phyloP scores from a whole-genome alignment of 441 rosid species.

The Hura crepitans region DNA sequence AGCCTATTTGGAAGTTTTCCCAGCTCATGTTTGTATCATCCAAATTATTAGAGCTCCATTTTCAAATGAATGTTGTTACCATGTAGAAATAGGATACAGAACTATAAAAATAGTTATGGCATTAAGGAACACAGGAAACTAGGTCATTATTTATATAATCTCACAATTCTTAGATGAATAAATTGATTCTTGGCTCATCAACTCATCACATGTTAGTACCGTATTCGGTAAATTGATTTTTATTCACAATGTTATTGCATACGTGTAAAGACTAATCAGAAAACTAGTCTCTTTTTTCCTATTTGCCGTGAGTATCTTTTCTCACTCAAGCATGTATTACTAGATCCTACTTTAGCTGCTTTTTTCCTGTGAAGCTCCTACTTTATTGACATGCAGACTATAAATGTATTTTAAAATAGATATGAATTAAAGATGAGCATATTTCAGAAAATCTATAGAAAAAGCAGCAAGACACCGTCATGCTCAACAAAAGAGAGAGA shows the following conservation, averaged over 20 bases:
- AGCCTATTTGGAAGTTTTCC: not conserved
- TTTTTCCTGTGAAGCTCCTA: too few species aligned
- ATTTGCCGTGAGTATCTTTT: too few species aligned
- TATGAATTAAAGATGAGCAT: not conserved
- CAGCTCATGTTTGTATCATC: not conserved
- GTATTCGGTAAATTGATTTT: not conserved
- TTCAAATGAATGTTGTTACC: not conserved
- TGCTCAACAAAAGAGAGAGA: too few species aligned
- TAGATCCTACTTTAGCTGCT: too few species aligned
- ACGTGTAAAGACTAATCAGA: constrained; percentile 2
- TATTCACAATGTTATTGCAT: not conserved
- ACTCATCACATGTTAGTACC: not conserved
- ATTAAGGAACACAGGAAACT: not conserved
- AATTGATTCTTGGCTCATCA: not conserved
- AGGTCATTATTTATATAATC: too few species aligned
- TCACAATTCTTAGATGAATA: not conserved
- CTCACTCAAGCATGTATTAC: not conserved
- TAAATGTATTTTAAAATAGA: not conserved
- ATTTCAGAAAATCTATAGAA: not conserved
- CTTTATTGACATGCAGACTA: not conserved
- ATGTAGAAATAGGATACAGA: not conserved
- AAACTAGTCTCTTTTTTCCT: not conserved
- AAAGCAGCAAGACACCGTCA: not conserved
- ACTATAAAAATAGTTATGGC: not conserved
- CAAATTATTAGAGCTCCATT: not conserved